Evolutionary conservation across 441 rosid genomes (phyloP), one percentile per base, ranked within the genome.

Genomic region (Eutrema salsugineum): DNA sequence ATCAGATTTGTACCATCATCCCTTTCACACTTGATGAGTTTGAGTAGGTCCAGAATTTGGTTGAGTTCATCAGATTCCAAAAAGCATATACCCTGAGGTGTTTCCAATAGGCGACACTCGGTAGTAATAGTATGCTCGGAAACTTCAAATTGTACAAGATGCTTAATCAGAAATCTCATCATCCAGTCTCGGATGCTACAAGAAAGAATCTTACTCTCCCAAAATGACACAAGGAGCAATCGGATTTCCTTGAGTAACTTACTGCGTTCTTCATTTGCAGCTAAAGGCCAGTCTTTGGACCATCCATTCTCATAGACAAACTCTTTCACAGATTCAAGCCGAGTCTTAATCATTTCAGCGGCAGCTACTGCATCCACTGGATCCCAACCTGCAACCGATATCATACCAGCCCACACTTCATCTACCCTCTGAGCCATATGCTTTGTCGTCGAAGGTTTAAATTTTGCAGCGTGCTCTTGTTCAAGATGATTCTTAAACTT

Each of bases 401-500:
- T 12, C 71, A 35, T 64, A 64, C 24, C 16, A 46, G 49, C 70
- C 77, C 77, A 72, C 10, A 3, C 17, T 43, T 63, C 59, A 44
- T 35, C 40, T 43, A 54, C 51, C 50, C n/a, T 56, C 71, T 71
- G 36, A n/a, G 55, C 19, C 63, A 33, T 62, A 51, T 2, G 27
- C 27, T 42, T 62, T 42, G 28, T n/a, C 17, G 28, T 42, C 14
- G 38, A 16, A 62, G 63, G 69, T 63, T 61, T 71, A 62, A 42
- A 61, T 15, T 62, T 62, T 32, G 55, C 75, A 1, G n/a, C 38
- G 33, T 71, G 76, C 20, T 51, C 63, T 62, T 71, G 65, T 38
- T 72, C 77, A 28, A 72, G 64, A 72, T 72, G 77, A 27, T 20
- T 72, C 71, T 49, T 72, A 32, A 55, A 64, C 46, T 72, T 56